These are phyloP conservation scores for Recurvomyces mirabilis DNA, from an alignment of 495 filamentous ascomycete species.

Conservation along the genomic window DNA sequence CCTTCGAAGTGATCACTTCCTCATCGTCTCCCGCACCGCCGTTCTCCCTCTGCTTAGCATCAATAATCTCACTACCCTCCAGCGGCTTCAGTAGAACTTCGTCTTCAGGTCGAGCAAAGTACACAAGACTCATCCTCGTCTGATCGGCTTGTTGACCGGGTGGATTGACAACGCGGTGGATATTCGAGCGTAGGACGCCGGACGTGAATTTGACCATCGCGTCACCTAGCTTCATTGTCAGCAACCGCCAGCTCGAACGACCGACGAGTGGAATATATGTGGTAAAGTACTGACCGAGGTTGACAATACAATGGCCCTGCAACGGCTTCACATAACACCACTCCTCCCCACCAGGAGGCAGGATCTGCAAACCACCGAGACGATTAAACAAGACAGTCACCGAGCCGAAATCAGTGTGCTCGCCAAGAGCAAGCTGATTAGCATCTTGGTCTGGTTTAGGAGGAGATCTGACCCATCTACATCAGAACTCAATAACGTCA, in stretches of 20 bases:
- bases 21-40: conserved; percentile 5
- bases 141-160: conserved; percentile 41
- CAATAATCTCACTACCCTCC: conserved; percentile 29
- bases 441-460: neutral
- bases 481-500: too few relatives aligned
- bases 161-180: conserved; percentile 50
- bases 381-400: conserved; percentile 53
- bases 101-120: conserved; percentile 52
- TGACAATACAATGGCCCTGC: conserved; percentile 47
- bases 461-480: too few relatives aligned
- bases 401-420: conserved; percentile 34
- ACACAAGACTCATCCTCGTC: conserved; percentile 49
- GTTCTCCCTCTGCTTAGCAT: conserved; percentile 20
- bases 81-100: conserved; percentile 40
- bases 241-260: too few relatives aligned
- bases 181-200: conserved; percentile 48
- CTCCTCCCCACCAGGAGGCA: conserved; percentile 27
- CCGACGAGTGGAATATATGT: too few relatives aligned
- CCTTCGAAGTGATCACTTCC: conserved; percentile 11
- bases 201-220: conserved; percentile 53
- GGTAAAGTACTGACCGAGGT: too few relatives aligned
- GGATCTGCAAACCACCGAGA: conserved; percentile 49
- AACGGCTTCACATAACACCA: conserved; percentile 53
- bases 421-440: conserved; percentile 20
- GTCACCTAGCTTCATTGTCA: too few relatives aligned